phyloP scores from a whole-genome alignment of 2,329 filamentous ascomycete species.

The Fusarium praegraminearum region DNA sequence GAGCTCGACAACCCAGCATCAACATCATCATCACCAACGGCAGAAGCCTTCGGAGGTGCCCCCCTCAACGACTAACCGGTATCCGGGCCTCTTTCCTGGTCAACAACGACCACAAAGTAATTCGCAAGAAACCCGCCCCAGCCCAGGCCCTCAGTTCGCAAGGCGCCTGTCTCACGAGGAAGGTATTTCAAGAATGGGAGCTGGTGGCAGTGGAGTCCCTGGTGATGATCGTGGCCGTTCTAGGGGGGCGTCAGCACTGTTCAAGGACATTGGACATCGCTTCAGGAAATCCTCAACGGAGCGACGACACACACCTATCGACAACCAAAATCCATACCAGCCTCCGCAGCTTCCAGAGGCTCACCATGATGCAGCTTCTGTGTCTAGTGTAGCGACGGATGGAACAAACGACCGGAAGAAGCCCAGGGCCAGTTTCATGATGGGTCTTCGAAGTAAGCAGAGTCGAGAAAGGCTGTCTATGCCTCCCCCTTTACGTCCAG shows the following conservation, averaged over 20 bases:
- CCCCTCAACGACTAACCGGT: slow-evolving; percentile 64
- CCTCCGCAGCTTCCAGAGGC: slow-evolving; percentile 14
- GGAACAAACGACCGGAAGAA: slow-evolving; percentile 54
- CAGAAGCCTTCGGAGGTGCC: slow-evolving; percentile 56
- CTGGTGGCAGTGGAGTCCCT: slow-evolving; percentile 10
- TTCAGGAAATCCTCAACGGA: slow-evolving; percentile 54
- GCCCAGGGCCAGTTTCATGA: slow-evolving; percentile 57
- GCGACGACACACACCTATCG: slow-evolving; percentile 48
- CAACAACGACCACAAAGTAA: slow-evolving; percentile 38
- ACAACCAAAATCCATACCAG: slow-evolving; percentile 31
- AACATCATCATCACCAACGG: slow-evolving; percentile 35
- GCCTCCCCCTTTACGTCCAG: slow-evolving; percentile 33
- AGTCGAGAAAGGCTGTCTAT: slow-evolving; percentile 32
- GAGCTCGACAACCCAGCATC: slow-evolving; percentile 21
- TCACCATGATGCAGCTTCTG: slow-evolving; percentile 56
- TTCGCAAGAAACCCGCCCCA: slow-evolving; percentile 19
- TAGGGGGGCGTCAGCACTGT: slow-evolving; percentile 59
- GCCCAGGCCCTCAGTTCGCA: slow-evolving; percentile 34
- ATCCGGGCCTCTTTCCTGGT: slow-evolving; percentile 60
- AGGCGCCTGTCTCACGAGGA: slow-evolving; percentile 30
- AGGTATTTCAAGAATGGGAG: slow-evolving; percentile 52
- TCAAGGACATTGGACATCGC: slow-evolving; percentile 64
- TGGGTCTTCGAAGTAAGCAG: slow-evolving; percentile 38
- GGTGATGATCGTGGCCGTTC: slow-evolving; percentile 53
- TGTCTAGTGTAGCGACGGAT: slow-evolving; percentile 57